Conservation (phyloP, 2,329 filamentous ascomycete species). For the Immersiporthe knoxdaviesiana region DNA sequence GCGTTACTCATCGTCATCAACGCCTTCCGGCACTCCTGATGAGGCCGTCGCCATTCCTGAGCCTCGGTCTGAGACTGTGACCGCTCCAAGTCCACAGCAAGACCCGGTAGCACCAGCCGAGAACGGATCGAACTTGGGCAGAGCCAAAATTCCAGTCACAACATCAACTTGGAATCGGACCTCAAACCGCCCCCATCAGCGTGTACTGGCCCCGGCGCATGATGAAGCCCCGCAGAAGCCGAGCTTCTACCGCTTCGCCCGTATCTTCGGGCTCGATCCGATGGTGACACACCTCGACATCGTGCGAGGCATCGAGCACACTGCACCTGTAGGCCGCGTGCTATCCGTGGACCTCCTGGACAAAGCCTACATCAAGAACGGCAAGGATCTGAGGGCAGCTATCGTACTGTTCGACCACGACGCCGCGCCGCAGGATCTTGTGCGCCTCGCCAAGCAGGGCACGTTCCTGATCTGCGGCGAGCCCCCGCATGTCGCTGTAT, state of each 20-base stretch:
- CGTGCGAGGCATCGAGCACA: slow-evolving; percentile 1
- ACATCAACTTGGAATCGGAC: background rate
- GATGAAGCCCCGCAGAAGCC: background rate
- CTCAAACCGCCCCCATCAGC: background rate
- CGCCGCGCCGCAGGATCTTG: background rate
- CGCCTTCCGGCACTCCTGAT: background rate
- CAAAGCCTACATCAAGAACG: background rate
- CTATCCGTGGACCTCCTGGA: background rate
- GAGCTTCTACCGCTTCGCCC: background rate
- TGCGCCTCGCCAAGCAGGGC: slow-evolving; percentile 10
- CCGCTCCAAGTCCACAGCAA: background rate
- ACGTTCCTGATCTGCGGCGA: slow-evolving; percentile 3
- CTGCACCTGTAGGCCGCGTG: slow-evolving; percentile 13
- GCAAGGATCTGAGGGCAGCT: background rate
- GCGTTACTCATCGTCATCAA: background rate
- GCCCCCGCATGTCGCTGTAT: slow-evolving; percentile 1
- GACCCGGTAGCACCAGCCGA: background rate
- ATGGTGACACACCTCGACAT: slow-evolving; percentile 10
- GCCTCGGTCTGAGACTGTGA: background rate
- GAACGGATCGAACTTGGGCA: background rate
- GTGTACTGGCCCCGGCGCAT: background rate
- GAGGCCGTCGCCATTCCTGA: background rate
- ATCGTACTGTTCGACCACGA: slow-evolving; percentile 14
- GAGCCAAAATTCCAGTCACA: background rate
- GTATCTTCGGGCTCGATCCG: slow-evolving; percentile 3